Conservation (phyloP, 1,139 yeast genomes). For the Yamadazyma trypodendri region DNA sequence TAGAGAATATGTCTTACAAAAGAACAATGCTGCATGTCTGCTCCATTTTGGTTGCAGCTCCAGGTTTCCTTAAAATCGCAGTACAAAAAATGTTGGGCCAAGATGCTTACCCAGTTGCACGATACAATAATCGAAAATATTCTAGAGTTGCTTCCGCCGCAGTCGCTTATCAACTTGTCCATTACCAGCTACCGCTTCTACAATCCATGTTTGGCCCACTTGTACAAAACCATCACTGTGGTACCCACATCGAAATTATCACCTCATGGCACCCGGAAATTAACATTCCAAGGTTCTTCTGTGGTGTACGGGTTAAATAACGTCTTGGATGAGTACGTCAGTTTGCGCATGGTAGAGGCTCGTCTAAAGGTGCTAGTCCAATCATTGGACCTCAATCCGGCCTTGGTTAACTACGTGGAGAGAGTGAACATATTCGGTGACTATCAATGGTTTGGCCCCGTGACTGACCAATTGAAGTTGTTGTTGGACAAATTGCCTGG, state of each 20-base stretch:
- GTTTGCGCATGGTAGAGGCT: slow-evolving; percentile 27
- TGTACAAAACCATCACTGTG: slow-evolving; percentile 30
- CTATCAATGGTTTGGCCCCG: slow-evolving; percentile 41
- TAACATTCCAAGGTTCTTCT: slow-evolving; percentile 25
- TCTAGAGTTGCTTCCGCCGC: slow-evolving; percentile 10
- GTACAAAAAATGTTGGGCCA: background rate
- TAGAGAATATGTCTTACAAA: too few species aligned
- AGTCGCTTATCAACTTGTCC: slow-evolving; percentile 33
- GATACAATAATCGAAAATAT: background rate
- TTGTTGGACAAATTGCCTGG: slow-evolving; percentile 3
- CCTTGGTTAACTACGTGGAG: slow-evolving; percentile 22
- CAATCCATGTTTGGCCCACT: slow-evolving; percentile 29
- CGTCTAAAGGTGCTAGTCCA: slow-evolving; percentile 26
- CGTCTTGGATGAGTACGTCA: slow-evolving; percentile 5
- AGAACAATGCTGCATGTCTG: too few species aligned
- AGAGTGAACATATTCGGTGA: slow-evolving; percentile 23
- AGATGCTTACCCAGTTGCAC: slow-evolving; percentile 1
- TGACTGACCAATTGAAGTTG: slow-evolving; percentile 19
- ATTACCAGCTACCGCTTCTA: slow-evolving; percentile 37
- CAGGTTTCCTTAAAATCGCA: too few species aligned
- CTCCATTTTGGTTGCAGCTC: too few species aligned
- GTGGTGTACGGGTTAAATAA: slow-evolving; percentile 17
- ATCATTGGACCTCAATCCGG: slow-evolving; percentile 29
- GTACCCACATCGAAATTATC: slow-evolving; percentile 23
- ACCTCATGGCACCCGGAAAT: slow-evolving; percentile 12